Conservation (phyloP, 108 stramenopile species). For the Licmophora abbreviata region DNA sequence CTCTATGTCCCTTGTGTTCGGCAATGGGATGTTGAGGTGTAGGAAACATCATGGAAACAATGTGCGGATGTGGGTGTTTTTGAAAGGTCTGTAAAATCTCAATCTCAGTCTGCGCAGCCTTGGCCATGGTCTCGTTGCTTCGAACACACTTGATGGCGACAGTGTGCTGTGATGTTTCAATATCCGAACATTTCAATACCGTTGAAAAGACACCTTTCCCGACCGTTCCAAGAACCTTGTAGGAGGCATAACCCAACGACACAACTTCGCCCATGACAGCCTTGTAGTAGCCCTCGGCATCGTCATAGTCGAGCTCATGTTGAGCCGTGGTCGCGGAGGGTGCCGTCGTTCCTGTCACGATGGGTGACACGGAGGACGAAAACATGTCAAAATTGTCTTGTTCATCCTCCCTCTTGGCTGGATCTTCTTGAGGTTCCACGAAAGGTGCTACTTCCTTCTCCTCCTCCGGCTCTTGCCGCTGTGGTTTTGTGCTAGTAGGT, state of each 20-base stretch:
- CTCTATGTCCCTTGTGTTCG: conserved; percentile 73
- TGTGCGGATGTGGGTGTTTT: conserved; percentile 41
- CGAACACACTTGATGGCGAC: conserved; percentile 96
- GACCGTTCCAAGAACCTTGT: conserved; percentile 81
- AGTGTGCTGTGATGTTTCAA: conserved; percentile 25
- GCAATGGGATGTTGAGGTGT: conserved; percentile 15
- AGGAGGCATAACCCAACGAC: conserved; percentile 18
- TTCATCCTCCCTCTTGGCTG: not conserved
- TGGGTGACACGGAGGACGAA: conserved; percentile 15
- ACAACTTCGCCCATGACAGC: conserved; percentile 82
- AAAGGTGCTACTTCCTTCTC: not conserved
- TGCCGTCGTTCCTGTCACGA: not conserved
- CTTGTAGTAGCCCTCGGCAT: conserved; percentile 97
- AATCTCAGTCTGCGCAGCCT: conserved; percentile 82
- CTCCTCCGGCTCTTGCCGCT: not conserved
- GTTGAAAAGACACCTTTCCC: conserved; percentile 97
- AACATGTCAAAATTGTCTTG: conserved; percentile 40
- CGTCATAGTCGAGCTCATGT: conserved; percentile 82
- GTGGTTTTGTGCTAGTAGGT: not conserved
- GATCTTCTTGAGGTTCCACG: conserved; percentile 1
- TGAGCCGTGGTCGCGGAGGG: conserved; percentile 2
- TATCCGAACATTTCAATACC: conserved; percentile 74
- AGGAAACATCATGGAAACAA: conserved; percentile 54
- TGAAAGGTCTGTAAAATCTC: conserved; percentile 33
- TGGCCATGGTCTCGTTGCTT: conserved; percentile 97